Percentiles rank a stretch among this genome's conserved stretches.
phyloP scores from a whole-genome alignment of 352 stramenopile species.

The Globisporangium acanthophoron region DNA sequence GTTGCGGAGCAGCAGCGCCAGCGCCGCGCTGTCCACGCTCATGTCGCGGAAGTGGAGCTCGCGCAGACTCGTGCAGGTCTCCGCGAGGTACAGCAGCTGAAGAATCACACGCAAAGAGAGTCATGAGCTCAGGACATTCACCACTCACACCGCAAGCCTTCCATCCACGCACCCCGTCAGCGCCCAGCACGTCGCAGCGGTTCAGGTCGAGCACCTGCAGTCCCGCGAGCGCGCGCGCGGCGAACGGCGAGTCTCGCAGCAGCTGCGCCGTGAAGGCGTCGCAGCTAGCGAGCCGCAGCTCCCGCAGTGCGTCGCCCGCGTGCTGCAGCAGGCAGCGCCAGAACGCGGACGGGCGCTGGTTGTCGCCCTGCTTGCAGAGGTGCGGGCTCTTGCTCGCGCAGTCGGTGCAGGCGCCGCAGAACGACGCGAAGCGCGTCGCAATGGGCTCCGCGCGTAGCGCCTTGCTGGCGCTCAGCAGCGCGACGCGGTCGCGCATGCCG shows the following conservation, averaged over 20 bases:
- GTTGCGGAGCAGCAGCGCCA: constrained; percentile 36
- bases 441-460: constrained; percentile 40
- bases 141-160: not conserved
- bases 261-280: constrained; percentile 33
- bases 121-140: not conserved
- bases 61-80: constrained; percentile 39
- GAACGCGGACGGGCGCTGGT: constrained; percentile 30
- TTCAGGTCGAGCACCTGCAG: constrained; percentile 62
- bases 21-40: constrained; percentile 42
- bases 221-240: constrained; percentile 21
- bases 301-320: constrained; percentile 22
- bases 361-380: constrained; percentile 39
- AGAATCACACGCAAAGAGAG: not conserved
- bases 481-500: constrained; percentile 45
- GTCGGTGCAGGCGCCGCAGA: constrained; percentile 45
- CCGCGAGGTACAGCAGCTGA: constrained; percentile 28
- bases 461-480: constrained; percentile 39
- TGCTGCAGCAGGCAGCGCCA: constrained; percentile 51
- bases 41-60: constrained; percentile 73
- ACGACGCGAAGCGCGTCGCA: constrained; percentile 38
- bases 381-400: constrained; percentile 48
- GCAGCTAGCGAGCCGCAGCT: constrained; percentile 54
- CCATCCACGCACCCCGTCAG: constrained; percentile 24
- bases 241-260: constrained; percentile 20
- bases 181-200: constrained; percentile 35